Evolutionary conservation across 2,329 filamentous ascomycete species (phyloP).

Genomic region (Trichoderma koningiopsis): DNA sequence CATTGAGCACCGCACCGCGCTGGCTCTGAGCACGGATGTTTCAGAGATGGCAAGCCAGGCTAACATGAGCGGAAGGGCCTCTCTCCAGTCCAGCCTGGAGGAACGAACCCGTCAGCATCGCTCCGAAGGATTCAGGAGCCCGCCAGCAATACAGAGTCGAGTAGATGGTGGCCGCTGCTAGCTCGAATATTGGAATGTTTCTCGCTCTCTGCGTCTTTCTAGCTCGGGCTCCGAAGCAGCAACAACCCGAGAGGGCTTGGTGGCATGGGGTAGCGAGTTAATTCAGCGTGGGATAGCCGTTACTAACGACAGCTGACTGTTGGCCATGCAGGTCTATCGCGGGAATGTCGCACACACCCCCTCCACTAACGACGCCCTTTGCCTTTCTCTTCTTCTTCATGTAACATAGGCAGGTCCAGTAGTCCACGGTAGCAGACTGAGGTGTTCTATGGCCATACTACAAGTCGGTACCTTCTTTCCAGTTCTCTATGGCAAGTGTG

Average conservation of each 20-base stretch:
- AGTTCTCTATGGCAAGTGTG: not conserved
- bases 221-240: constrained; percentile 3
- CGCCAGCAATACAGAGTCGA: constrained; percentile 2
- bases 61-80: constrained; percentile 1
- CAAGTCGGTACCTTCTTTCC: not conserved
- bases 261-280: constrained; percentile 12
- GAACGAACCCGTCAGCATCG: constrained; percentile 11
- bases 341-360: constrained; percentile 24
- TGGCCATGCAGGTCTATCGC: constrained; percentile 20
- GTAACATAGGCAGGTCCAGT: not conserved
- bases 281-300: constrained; percentile 16
- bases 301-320: constrained; percentile 23
- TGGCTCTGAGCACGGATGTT: constrained; percentile 25
- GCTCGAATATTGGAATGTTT: not conserved
- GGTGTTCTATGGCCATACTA: not conserved
- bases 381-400: not conserved
- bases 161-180: not conserved
- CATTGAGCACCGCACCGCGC: constrained; percentile 5
- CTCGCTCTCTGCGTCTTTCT: not conserved
- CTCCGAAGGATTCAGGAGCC: constrained; percentile 23
- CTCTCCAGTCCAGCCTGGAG: not conserved
- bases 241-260: not conserved
- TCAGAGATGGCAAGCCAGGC: constrained; percentile 11
- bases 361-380: constrained; percentile 8
- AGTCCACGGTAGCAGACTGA: not conserved